Evolutionary conservation across 331 rosid species (phyloP), one percentile per base, ranked within the genome.

Genomic region (Quercus phellos): DNA sequence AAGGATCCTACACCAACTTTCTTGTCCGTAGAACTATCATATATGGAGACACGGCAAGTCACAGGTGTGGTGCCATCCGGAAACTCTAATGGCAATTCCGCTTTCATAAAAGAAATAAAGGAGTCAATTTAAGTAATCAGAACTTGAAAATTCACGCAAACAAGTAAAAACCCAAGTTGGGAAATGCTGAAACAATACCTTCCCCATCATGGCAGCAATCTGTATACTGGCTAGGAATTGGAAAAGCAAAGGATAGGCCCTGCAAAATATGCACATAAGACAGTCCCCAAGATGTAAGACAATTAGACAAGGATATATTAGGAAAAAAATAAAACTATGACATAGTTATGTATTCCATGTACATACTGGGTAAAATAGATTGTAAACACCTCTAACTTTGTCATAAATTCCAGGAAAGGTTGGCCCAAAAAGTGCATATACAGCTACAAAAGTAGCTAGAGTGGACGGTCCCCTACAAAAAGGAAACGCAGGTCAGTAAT

Each of bases 31-130:
- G 99, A 90, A 80, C 96, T 89, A 83, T 92, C 99, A 61, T 93
- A 95, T 78, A 95, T 81, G 70, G 97, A 91, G 71, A 95, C 98
- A 29, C 98, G 97, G 74, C 99, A 95, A 0, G 99, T 91, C 19
- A 93, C 99, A 24, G 99, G 99, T 5, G 99, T 95, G 46, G 99
- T 95, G 60, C 99, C 99, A 83, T 95, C 99, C 0, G 98, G 99
- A 87, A 95, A 95, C 98, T 95, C 99, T 77, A 95, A 81, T 21
- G 99, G 99, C 73, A 95, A 81, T 84, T 90, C 98, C 79, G 88
- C 97, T 95, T 78, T 54, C 70, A 81, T 58, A 75, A 66, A 70
- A 21, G 77, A 87, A 79, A 24, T 77, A 87, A 79, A 72, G 32
- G 51, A 63, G 72, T 24, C 70, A 43, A 21, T 70, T 84, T 55